Conservation (phyloP, 192 early-diverging fungal genomes). For the Radiomyces spectabilis region DNA sequence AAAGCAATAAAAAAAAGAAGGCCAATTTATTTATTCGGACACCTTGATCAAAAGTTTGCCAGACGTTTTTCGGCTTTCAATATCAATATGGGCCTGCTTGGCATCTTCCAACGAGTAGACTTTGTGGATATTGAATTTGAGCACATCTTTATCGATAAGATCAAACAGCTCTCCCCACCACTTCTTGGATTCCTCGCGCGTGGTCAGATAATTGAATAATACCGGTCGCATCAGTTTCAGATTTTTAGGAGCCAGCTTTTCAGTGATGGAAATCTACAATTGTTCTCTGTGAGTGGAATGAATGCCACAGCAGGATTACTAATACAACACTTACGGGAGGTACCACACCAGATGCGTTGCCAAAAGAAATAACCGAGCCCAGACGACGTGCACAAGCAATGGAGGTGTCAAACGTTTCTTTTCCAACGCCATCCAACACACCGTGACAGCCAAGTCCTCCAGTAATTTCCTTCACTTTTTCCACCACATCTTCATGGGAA, state of each 20-base stretch:
- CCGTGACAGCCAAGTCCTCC: slow-evolving; percentile 66
- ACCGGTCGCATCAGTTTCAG: slow-evolving; percentile 66
- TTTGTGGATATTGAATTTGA: slow-evolving; percentile 68
- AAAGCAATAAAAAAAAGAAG: no score
- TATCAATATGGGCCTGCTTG: slow-evolving; percentile 67
- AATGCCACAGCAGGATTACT: no score
- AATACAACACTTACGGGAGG: slow-evolving; percentile 44
- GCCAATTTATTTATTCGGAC: no score
- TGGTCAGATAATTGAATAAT: slow-evolving; percentile 64
- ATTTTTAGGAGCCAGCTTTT: slow-evolving; percentile 64
- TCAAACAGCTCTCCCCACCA: slow-evolving; percentile 53
- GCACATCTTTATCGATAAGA: slow-evolving; percentile 46
- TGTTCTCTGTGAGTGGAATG: no score
- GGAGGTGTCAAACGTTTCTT: slow-evolving; percentile 71
- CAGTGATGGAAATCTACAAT: slow-evolving; percentile 15
- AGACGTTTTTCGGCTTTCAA: slow-evolving; percentile 62
- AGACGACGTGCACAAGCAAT: slow-evolving; percentile 53
- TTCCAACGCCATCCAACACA: slow-evolving; percentile 91
- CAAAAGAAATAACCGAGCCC: slow-evolving; percentile 78
- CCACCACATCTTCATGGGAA: slow-evolving; percentile 53
- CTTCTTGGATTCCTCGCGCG: slow-evolving; percentile 57
- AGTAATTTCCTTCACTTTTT: slow-evolving; percentile 68
- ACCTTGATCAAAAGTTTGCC: slow-evolving; percentile 65
- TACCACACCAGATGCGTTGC: slow-evolving; percentile 80
- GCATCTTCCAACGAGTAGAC: slow-evolving; percentile 70